Base-by-base conservation (phyloP, 179 eudicot genomes). In the Heliamphora pulchella region DNA sequence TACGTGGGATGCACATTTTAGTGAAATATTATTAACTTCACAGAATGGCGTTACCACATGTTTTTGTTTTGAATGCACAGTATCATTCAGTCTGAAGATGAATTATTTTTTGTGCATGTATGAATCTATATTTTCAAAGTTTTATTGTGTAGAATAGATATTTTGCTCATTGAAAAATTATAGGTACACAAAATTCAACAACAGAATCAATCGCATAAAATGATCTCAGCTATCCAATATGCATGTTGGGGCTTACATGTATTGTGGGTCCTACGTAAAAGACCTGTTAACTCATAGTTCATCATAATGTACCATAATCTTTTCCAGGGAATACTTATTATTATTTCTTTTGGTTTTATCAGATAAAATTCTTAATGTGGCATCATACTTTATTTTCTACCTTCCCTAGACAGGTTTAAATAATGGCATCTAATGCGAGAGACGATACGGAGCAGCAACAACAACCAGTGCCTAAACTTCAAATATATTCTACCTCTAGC, bases 401-500 rank as follows among this genome's bases (percentile, higher is more conserved):
- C 47, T 54, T 62, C 61, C 74, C 61, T 17, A 65, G 50, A 39
- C 63, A 65, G 4, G 59, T 3, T 14, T 71, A 76, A 69, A 69
- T 59, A 57, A 83, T 80, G 85, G 72, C 81, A 54, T 76, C 81
- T 22, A 75, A 75, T 78, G 53, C 62, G 17, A 82, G 68, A 67
- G 65, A 65, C 9, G 61, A 8, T 8, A 47, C 62, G 77, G 87
- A 74, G 66, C 74, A 81, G 14, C 75, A 80, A 18, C 81, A 82
- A 44, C 50, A 67, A 39, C 79, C 76, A 51, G 75, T 79, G 54
- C 79, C 88, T 20, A 89, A 81, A 80, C 78, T 95, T 77, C 94
- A 95, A 85, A 93, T 95, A 64, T 95, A 95, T 86, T 79, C 97
- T 57, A 78, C 90, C 48, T 72, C 90, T 58, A 89, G 80, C 81